Conservation (phyloP, 139 green algal species). For the Spirogloea muscicola region DNA sequence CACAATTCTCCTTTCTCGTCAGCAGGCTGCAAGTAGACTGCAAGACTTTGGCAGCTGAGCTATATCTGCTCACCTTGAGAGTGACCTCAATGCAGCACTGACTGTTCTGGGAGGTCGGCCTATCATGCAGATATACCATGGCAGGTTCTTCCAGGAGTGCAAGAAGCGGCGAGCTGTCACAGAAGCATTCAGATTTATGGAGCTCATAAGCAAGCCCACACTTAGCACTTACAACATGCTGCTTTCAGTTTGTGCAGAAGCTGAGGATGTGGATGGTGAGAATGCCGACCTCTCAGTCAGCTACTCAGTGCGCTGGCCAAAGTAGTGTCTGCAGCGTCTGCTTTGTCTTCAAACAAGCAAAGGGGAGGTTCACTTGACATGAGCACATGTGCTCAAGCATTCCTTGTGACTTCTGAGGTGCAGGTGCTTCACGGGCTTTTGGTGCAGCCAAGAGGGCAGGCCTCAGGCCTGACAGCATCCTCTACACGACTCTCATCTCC, state of each 20-base stretch:
- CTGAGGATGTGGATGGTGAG: conserved; percentile 6
- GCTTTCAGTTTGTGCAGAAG: conserved; percentile 22
- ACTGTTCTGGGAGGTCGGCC: neutral
- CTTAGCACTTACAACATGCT: conserved; percentile 17
- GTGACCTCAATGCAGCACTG: neutral
- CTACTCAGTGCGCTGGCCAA: neutral
- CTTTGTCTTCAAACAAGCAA: neutral
- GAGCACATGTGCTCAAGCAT: neutral
- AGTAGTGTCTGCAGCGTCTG: neutral
- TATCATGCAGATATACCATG: conserved; percentile 23
- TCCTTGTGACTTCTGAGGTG: neutral
- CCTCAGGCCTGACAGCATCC: conserved; percentile 12
- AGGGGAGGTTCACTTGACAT: too few species aligned
- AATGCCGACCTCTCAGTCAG: neutral
- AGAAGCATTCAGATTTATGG: conserved; percentile 22
- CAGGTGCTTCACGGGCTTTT: conserved; percentile 14
- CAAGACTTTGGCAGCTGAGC: neutral
- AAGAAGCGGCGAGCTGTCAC: conserved; percentile 12
- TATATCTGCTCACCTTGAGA: neutral
- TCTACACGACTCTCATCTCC: conserved; percentile 42
- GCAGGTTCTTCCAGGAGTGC: conserved; percentile 33
- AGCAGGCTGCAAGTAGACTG: neutral
- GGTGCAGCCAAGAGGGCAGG: conserved; percentile 6
- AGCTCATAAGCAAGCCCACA: neutral
- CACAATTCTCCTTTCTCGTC: neutral